These are phyloP conservation scores for Erodium texanum DNA, from an alignment of 441 rosid genomes.

Conservation along the genomic window DNA sequence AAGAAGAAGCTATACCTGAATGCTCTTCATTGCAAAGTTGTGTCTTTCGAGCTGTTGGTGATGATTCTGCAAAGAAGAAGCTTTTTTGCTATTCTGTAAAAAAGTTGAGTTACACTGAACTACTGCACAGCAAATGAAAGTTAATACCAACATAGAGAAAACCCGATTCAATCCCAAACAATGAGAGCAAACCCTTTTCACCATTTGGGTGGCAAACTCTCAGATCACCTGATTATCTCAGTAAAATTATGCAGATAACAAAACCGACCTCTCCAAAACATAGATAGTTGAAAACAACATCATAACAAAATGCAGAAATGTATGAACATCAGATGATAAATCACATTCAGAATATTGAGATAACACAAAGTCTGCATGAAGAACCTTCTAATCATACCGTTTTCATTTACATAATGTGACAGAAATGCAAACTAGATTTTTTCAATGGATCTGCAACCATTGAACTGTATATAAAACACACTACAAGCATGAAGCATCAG, in stretches of 20 bases:
- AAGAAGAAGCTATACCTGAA: constrained; percentile 3
- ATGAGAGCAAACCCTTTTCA: not conserved
- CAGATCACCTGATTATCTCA: not conserved
- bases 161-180: not conserved
- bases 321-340: not conserved
- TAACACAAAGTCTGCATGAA: constrained; percentile 1
- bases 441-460: not conserved
- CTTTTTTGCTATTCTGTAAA: not conserved
- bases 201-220: not conserved
- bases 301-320: not conserved
- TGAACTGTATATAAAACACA: not conserved
- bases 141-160: not conserved
- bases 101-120: not conserved
- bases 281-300: not conserved
- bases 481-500: not conserved
- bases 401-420: not conserved
- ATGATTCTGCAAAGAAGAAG: not conserved
- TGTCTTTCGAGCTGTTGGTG: not conserved
- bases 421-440: not conserved
- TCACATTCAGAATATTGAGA: not conserved
- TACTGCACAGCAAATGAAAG: not conserved
- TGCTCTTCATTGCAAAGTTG: not conserved
- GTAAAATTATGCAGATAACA: not conserved
- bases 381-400: not conserved
- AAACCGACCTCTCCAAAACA: not conserved